phyloP scores from a whole-genome alignment of 148 eudicot genomes.

The Mesembryanthemum crystallinum region DNA sequence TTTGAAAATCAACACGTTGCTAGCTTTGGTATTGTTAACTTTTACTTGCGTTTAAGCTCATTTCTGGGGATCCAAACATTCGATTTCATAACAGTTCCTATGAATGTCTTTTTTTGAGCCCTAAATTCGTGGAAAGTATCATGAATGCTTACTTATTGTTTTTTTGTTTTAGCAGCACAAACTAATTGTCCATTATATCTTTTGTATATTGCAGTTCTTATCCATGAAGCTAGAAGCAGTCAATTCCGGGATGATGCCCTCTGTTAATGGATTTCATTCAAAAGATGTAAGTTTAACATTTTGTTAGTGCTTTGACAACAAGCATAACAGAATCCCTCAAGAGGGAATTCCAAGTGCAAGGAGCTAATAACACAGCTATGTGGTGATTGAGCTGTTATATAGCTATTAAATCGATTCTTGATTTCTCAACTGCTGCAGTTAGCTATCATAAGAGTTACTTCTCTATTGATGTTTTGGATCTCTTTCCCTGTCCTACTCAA shows the following conservation, averaged over 20 bases:
- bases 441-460: background rate
- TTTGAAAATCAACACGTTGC: background rate
- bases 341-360: too few species aligned
- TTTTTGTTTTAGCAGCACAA: background rate
- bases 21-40: background rate
- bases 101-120: background rate
- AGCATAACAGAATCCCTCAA: background rate
- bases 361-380: background rate
- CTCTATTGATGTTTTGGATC: background rate
- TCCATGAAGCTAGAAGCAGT: constrained; percentile 94
- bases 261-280: constrained; percentile 50
- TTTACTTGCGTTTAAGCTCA: background rate
- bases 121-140: background rate
- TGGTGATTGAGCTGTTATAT: background rate
- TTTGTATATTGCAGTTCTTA: constrained; percentile 54
- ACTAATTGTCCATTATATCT: background rate
- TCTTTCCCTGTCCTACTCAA: background rate
- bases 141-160: background rate
- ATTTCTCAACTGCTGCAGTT: background rate
- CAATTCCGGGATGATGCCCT: constrained; percentile 55
- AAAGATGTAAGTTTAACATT: constrained; percentile 61
- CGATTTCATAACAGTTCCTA: background rate
- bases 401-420: background rate
- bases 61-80: background rate
- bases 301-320: background rate